Evolutionary conservation across 1,284 basidiomycete genomes (phyloP).

Genomic region (Puccinia horiana): DNA sequence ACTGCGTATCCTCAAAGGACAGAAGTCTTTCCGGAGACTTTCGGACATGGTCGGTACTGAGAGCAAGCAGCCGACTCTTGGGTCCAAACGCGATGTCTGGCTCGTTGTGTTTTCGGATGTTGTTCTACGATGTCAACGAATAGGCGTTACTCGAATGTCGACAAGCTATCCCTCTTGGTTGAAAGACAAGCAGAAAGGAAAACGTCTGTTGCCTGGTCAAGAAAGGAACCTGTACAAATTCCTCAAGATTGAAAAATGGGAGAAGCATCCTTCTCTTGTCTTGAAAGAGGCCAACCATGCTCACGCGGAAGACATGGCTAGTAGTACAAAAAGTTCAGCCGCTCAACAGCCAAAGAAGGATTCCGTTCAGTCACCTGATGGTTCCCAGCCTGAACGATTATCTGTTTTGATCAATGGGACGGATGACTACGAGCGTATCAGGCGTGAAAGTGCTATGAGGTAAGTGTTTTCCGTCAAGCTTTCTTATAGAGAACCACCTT

Average conservation of each 20-base stretch:
- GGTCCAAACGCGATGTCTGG: slow-evolving; percentile 76
- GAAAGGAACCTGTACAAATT: slow-evolving; percentile 48
- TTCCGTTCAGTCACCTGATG: neutral
- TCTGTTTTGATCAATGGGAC: neutral
- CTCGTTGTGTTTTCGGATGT: slow-evolving; percentile 93
- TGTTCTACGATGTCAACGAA: slow-evolving; percentile 82
- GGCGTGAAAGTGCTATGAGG: slow-evolving; percentile 48
- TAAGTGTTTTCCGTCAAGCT: neutral
- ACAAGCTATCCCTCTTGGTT: slow-evolving; percentile 58
- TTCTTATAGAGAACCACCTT: neutral
- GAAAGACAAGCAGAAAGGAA: slow-evolving; percentile 32
- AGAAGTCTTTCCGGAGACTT: slow-evolving; percentile 54
- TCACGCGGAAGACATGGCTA: slow-evolving; percentile 1
- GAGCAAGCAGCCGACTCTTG: slow-evolving; percentile 53
- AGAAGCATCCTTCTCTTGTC: slow-evolving; percentile 40
- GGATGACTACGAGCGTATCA: slow-evolving; percentile 36
- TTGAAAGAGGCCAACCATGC: slow-evolving; percentile 36
- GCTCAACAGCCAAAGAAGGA: neutral
- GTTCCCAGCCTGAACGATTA: neutral
- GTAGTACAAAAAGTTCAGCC: neutral
- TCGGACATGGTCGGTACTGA: slow-evolving; percentile 53
- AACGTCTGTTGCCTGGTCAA: slow-evolving; percentile 36
- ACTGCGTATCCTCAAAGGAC: slow-evolving; percentile 49
- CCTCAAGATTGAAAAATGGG: slow-evolving; percentile 48
- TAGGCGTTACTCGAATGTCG: slow-evolving; percentile 83